Evolutionary conservation across 495 filamentous ascomycete species (phyloP), one percentile per base, ranked within the genome.

Genomic region (Xylaria telfairii): DNA sequence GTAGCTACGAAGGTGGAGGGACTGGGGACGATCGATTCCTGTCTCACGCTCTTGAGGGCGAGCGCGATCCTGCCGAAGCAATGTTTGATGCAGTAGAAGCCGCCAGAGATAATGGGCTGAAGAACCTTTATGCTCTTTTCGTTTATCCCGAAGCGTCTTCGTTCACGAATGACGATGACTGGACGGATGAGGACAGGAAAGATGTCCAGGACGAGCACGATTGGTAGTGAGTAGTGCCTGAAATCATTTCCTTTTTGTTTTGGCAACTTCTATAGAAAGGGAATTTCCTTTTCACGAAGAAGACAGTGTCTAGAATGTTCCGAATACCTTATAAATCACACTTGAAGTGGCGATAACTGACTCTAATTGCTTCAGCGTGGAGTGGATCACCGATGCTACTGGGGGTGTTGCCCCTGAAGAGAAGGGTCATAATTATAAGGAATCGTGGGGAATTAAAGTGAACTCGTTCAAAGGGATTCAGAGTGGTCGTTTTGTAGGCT

Each of bases 381-480:
- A 59, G 54, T 59, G 54, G 54, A 59, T 59, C 19, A 59, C 54
- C 13, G 54, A 59, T 21, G 54, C 54, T 21, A 59, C 54, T 3
- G 30, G 30, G 0, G 54, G 54, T 15, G 53, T 59, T 12, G 30
- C 54, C 19, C 54, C 54, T 12, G 54, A 59, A 30, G 54, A 59
- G 54, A 59, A 59, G 21, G 15, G 28, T 10, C 54, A 37, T n/a
- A 4, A 37, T 7, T 59, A 59, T 12, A 37, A 59, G 8, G 54
- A 59, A 12, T 59, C 54, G 15, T 59, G 54, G 54, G 54, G 54
- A 4, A 59, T 59, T n/a, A 59, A 59, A 21, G 21, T 37, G 2
- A 37, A 37, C 17, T 1, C 15, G 3, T 19, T 8, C 30, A 59
- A 59, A 2, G 54, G 30, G 9, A 12, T 59, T 8, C 54, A 59